Conservation (phyloP, 352 stramenopile species). For the Globisporangium takayamanum region DNA sequence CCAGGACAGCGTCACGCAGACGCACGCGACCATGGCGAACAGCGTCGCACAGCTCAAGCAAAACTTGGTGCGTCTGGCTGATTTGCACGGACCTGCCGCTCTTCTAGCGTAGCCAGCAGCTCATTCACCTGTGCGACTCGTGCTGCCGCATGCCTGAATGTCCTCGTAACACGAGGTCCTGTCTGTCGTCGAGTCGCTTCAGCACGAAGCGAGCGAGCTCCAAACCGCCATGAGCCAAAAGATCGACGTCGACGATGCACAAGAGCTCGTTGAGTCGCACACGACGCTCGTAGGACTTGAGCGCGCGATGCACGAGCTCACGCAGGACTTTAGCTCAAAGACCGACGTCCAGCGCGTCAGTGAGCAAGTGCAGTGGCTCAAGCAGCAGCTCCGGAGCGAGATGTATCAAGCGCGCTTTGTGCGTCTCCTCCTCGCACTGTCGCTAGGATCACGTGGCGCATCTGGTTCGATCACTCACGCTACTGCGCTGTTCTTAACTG, state of each 20-base stretch:
- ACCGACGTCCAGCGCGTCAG: slow-evolving; percentile 20
- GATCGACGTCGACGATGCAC: slow-evolving; percentile 26
- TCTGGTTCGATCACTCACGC: background rate
- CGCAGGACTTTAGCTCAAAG: slow-evolving; percentile 24
- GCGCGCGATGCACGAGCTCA: slow-evolving; percentile 15
- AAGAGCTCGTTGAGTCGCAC: slow-evolving; percentile 24
- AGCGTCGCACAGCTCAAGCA: slow-evolving; percentile 33
- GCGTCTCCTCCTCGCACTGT: slow-evolving; percentile 12
- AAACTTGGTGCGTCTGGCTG: slow-evolving; percentile 25
- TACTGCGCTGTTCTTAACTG: background rate
- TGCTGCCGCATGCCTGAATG: background rate
- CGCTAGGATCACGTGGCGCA: background rate
- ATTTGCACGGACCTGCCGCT: no score
- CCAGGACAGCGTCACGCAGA: slow-evolving; percentile 9
- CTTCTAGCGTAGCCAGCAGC: no score
- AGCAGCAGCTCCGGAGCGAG: slow-evolving; percentile 54
- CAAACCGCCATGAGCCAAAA: slow-evolving; percentile 24
- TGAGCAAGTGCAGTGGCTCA: slow-evolving; percentile 37
- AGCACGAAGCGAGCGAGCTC: slow-evolving; percentile 26
- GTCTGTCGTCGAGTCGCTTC: slow-evolving; percentile 36
- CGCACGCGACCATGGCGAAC: slow-evolving; percentile 15
- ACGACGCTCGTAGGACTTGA: slow-evolving; percentile 21
- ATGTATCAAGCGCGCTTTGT: slow-evolving; percentile 73
- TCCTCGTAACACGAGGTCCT: slow-evolving; percentile 30
- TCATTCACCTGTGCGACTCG: no score